A percentile compares a stretch with the other conserved stretches of the same genome.
These are phyloP conservation scores for Rugonectria rugulosa DNA, from an alignment of 2,329 filamentous ascomycete species.

Conservation along the genomic window DNA sequence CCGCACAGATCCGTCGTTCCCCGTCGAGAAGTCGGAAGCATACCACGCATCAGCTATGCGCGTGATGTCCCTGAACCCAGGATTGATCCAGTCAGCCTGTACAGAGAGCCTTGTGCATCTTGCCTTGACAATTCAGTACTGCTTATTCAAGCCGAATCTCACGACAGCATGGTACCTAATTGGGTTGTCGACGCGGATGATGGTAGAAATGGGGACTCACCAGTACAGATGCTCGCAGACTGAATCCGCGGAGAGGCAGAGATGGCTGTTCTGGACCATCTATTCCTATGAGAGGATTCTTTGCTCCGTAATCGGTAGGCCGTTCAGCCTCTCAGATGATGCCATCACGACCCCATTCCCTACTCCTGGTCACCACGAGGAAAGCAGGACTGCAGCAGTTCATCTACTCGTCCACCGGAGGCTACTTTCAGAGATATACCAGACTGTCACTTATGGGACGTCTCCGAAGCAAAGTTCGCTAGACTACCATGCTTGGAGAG, in stretches of 20 bases:
- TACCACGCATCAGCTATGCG: constrained; percentile 21
- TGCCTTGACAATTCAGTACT: constrained; percentile 24
- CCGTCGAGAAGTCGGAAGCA: constrained; percentile 19
- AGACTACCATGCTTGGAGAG: no score
- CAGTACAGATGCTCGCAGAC: constrained; percentile 14
- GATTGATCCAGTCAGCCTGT: constrained; percentile 20
- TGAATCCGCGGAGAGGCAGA: not conserved
- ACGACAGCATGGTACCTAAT: constrained; percentile 29
- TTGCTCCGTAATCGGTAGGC: constrained; percentile 20
- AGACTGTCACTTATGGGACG: no score
- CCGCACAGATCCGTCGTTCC: constrained; percentile 20
- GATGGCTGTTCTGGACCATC: constrained; percentile 23
- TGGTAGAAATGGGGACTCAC: constrained; percentile 24
- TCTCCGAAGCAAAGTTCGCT: no score
- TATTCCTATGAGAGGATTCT: constrained; percentile 31
- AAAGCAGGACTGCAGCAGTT: constrained; percentile 20
- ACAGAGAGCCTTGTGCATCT: constrained; percentile 23
- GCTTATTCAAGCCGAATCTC: constrained; percentile 24
- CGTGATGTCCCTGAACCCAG: constrained; percentile 6
- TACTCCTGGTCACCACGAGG: not conserved
- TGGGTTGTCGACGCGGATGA: constrained; percentile 24
- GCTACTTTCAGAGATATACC: constrained; percentile 34
- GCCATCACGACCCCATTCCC: constrained; percentile 23
- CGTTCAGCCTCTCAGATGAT: constrained; percentile 27
- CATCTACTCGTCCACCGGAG: constrained; percentile 35